Evolutionary conservation across 176 grass and related monocot species (phyloP), one percentile per base, ranked within the genome.

Genomic region (Guadua angustifolia): DNA sequence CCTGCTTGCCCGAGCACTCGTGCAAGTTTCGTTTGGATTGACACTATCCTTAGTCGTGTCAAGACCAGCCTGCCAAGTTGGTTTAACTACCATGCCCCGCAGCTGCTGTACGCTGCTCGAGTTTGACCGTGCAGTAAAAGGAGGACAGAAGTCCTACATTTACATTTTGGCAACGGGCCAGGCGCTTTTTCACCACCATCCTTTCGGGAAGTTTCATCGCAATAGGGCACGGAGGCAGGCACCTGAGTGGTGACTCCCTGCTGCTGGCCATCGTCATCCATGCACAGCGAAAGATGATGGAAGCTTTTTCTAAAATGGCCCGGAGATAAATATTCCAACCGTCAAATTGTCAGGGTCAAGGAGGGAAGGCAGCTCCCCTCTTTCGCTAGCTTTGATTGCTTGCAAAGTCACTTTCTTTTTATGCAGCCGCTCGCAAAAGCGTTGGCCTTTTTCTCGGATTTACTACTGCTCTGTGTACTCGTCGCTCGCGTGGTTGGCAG

Each of bases 321-420:
- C 29, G 26, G 83, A 86, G 73, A 78, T 90, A 86, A 78, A 82
- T 86, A 86, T 90, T 83, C 73, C 73, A 86, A 83, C 83, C 58
- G 73, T 86, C 83, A 60, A 72, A 73, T 83, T 79, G 79, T 86
- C 79, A 78, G 79, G 57, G 52, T 74, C 67, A 74, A 74, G 60
- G 44, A 13, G 7, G 21, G 13, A 15, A 0, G 4, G 22, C 51
- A 7, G 12, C 22, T 26, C 24, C 4, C 56, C 25, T 63, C 69
- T 46, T 73, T 49, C 21, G 9, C 9, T 16, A 5, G 69, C 82
- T 89, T 84, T 85, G 22, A 75, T 75, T 83, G 69, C 82, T 40
- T 3, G 40, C 77, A 75, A 85, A 80, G 61, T 62, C 75, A 62
- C 70, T 80, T 84, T 80, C 2, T 57, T 3, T 57, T 55, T 2